phyloP scores from a whole-genome alignment of 2,329 filamentous ascomycete genomes.

The Endothia cerciana region DNA sequence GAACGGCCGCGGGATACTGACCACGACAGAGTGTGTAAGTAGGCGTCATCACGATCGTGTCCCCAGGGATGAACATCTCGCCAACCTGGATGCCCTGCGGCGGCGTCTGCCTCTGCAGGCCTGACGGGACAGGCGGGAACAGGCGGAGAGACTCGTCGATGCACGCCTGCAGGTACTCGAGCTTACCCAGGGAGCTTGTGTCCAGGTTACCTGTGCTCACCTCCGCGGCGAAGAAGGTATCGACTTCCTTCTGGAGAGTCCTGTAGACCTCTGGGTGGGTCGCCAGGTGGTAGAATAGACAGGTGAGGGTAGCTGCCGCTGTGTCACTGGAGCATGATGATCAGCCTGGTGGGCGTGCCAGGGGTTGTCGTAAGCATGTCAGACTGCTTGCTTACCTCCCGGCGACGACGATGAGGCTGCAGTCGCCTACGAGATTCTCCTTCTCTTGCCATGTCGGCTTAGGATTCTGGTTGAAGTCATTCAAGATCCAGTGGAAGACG shows the following conservation, averaged over 20 bases:
- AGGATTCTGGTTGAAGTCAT: constrained; percentile 33
- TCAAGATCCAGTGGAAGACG: constrained; percentile 39
- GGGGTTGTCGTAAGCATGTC: not conserved
- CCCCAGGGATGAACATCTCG: constrained; percentile 31
- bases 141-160: constrained; percentile 26
- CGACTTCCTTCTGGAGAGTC: constrained; percentile 27
- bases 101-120: constrained; percentile 33
- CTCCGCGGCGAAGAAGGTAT: constrained; percentile 28
- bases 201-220: constrained; percentile 25
- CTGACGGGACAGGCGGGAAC: constrained; percentile 22
- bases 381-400: constrained; percentile 35
- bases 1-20: not conserved
- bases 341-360: not conserved
- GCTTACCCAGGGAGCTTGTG: constrained; percentile 23
- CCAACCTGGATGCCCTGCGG: constrained; percentile 37
- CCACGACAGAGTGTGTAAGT: constrained; percentile 32
- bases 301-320: constrained; percentile 31
- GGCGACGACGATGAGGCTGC: constrained; percentile 38
- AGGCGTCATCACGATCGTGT: constrained; percentile 31
- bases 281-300: constrained; percentile 31
- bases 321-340: constrained; percentile 28
- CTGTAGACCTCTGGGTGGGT: constrained; percentile 24
- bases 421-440: constrained; percentile 36
- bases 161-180: constrained; percentile 22
- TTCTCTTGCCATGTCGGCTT: constrained; percentile 32